Conservation (phyloP, 768 basidiomycete species). For the Cubamyces lactineus region DNA sequence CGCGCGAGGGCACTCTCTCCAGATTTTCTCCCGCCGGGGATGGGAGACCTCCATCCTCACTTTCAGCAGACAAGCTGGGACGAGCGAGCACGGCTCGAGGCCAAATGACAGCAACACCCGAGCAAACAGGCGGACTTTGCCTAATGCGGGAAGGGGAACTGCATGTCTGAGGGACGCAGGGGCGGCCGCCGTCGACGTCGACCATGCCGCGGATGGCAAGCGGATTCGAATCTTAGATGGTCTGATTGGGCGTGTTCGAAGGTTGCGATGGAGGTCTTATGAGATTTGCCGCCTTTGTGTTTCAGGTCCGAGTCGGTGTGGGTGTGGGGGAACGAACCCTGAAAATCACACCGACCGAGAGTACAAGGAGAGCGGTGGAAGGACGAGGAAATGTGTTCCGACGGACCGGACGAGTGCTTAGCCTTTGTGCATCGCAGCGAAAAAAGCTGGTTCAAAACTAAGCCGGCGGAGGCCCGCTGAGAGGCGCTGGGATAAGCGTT, state of each 20-base stretch:
- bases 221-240: background rate
- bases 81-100: background rate
- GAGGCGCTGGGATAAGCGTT: too few relatives aligned
- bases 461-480: too few relatives aligned
- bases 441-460: too few relatives aligned
- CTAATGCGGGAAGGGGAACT: background rate
- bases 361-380: too few relatives aligned
- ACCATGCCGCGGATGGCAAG: background rate
- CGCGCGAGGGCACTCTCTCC: too few relatives aligned
- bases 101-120: background rate
- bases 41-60: too few relatives aligned
- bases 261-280: background rate
- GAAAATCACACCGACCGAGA: conserved; percentile 3
- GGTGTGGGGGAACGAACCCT: background rate
- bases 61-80: too few relatives aligned
- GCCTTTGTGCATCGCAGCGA: too few relatives aligned
- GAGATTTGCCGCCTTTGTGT: background rate
- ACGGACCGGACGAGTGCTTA: too few relatives aligned
- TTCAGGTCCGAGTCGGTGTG: background rate
- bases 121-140: background rate
- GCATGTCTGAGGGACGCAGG: background rate
- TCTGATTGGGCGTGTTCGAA: background rate
- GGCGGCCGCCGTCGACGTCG: background rate
- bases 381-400: too few relatives aligned
- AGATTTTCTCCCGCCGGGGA: too few relatives aligned